Conservation (phyloP, 2,329 filamentous ascomycete genomes). For the Beauveria bassiana region DNA sequence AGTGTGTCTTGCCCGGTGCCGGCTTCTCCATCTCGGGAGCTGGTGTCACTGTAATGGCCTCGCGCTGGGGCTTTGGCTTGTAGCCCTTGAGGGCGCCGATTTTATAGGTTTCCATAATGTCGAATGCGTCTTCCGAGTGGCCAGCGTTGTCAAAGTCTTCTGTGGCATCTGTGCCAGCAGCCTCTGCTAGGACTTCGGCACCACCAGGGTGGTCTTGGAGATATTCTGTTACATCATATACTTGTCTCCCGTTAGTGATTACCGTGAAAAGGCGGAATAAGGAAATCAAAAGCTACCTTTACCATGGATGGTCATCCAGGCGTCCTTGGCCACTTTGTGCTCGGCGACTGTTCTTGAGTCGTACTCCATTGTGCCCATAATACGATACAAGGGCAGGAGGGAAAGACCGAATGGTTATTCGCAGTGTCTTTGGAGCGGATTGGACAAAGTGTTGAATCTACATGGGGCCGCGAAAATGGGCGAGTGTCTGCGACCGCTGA, state of each 20-base stretch:
- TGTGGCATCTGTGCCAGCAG: conserved; percentile 69
- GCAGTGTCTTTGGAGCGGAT: not conserved
- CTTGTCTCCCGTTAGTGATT: not conserved
- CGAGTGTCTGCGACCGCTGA: not conserved
- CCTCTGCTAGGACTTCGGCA: conserved; percentile 68
- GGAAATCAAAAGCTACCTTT: conserved; percentile 29
- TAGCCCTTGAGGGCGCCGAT: conserved; percentile 31
- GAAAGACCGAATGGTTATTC: too few relatives aligned
- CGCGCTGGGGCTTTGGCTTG: conserved; percentile 12
- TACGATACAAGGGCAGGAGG: not conserved
- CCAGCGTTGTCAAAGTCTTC: conserved; percentile 79
- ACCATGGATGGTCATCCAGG: conserved; percentile 50
- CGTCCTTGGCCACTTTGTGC: conserved; percentile 40
- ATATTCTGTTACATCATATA: conserved; percentile 53
- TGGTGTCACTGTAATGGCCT: not conserved
- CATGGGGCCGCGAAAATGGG: too few relatives aligned
- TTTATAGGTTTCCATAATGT: conserved; percentile 31
- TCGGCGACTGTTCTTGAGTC: conserved; percentile 35
- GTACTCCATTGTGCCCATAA: conserved; percentile 15
- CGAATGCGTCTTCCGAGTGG: conserved; percentile 58
- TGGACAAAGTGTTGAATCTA: not conserved
- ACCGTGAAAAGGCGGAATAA: rapidly evolving
- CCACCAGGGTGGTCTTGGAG: conserved; percentile 60
- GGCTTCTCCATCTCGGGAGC: not conserved
- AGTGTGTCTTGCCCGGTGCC: not conserved